Conservation (phyloP, 257 asterid species). For the Cinchona pubescens region DNA sequence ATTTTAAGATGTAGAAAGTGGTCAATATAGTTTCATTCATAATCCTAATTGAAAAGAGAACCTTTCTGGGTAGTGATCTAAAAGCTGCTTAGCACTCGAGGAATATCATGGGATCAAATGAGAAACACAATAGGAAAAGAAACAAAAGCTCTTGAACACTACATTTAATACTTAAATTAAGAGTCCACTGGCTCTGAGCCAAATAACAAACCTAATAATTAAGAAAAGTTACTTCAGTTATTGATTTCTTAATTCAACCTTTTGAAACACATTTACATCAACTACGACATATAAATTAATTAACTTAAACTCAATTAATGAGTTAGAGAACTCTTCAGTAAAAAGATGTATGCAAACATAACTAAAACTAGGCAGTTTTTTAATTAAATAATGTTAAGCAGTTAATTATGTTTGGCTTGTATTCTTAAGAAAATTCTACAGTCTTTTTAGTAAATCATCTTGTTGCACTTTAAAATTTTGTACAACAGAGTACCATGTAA, state of each 20-base stretch:
- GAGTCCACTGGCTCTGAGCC: neutral
- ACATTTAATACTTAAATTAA: neutral
- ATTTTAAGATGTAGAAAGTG: neutral
- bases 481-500: no score
- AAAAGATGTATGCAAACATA: neutral
- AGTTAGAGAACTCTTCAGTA: neutral
- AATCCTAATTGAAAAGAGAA: neutral
- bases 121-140: neutral
- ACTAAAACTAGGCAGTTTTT: neutral
- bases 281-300: neutral
- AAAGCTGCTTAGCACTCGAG: slow-evolving; percentile 11
- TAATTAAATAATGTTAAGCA: neutral
- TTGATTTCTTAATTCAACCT: slow-evolving; percentile 1
- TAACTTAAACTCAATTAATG: neutral
- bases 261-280: neutral
- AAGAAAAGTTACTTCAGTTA: neutral
- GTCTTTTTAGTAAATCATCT: no score
- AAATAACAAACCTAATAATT: neutral
- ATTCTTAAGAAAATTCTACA: no score
- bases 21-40: neutral
- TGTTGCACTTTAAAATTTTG: no score
- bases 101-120: slow-evolving; percentile 9
- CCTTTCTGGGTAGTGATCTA: neutral
- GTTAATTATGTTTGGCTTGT: neutral
- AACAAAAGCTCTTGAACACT: neutral